A percentile compares a stretch with the other conserved stretches of the same genome.
Evolutionary conservation across 176 grass and related monocot genomes (phyloP).

Genomic region (Melocanna baccifera): DNA sequence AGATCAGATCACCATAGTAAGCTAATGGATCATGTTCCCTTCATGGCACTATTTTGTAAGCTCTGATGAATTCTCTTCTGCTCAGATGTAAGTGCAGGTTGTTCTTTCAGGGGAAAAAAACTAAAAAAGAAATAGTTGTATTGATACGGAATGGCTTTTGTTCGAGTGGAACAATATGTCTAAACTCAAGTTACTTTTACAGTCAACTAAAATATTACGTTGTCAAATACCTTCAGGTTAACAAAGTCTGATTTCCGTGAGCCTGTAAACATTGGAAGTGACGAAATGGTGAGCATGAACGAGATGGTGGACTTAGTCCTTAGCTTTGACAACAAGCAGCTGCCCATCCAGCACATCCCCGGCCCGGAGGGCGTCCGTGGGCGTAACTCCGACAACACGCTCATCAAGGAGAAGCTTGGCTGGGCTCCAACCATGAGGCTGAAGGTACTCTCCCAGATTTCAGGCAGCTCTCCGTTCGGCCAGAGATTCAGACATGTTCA

Average conservation of each 20-base stretch:
- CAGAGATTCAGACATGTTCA: background rate
- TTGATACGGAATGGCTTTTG: background rate
- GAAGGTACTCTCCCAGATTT: slow-evolving; percentile 36
- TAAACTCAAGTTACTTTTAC: background rate
- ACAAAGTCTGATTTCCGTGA: slow-evolving; percentile 69
- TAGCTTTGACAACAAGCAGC: slow-evolving; percentile 49
- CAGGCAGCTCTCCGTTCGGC: background rate
- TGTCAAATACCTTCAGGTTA: slow-evolving; percentile 34
- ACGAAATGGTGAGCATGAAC: slow-evolving; percentile 84
- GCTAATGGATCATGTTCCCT: background rate
- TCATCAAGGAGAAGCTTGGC: slow-evolving; percentile 66
- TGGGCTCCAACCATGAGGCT: slow-evolving; percentile 69
- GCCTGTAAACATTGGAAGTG: slow-evolving; percentile 71
- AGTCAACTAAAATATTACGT: background rate
- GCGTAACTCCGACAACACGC: slow-evolving; percentile 60
- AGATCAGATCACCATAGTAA: background rate
- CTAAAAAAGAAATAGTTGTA: background rate
- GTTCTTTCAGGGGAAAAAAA: background rate
- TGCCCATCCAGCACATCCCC: slow-evolving; percentile 59
- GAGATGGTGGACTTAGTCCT: slow-evolving; percentile 61
- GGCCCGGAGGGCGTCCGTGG: slow-evolving; percentile 60
- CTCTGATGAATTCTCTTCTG: slow-evolving; percentile 5
- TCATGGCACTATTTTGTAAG: background rate
- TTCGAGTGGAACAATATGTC: background rate
- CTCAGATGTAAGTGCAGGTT: background rate